Base-by-base conservation (phyloP, 331 rosid genomes). In the Phaseolus coccineus region DNA sequence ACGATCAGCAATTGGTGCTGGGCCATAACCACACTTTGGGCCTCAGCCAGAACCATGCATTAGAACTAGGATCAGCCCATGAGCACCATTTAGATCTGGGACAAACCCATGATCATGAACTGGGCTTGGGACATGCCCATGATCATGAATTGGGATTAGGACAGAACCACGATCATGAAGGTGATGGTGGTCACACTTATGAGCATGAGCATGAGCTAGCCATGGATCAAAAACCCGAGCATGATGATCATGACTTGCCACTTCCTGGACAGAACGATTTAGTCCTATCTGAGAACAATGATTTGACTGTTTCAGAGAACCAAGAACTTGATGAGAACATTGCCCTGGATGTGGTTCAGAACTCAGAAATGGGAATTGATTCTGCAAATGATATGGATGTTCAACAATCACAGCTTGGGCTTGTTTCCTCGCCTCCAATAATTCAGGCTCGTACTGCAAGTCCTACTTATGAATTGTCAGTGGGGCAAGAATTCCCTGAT, bases 401-500 rank as follows among this genome's bases (percentile, higher is more conserved):
- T 22, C 79, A 88, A 50, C 85, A 85, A n/a, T 85, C 94, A 67
- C 88, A 88, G 71, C 83, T 89, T 73, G 78, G 84, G 64, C 47
- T 84, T 44, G 16, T 50, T 77, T 40, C 85, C 5, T 31, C 65
- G 51, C 70, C 53, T 70, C 86, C 69, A 9, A 85, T 91, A 52
- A 78, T 93, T 87, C 98, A 93, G 82, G 85, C 89, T 6, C 98
- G 98, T 47, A 80, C 86, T 53, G 72, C 71, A 64, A 78, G 73
- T 79, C 92, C 98, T 65, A 87, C 40, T 74, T 93, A 39, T 80
- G 97, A 90, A 82, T 73, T 93, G 42, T 30, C 84, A 4, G 98
- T 93, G 73, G 95, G 98, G 69, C 95, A 93, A 90, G 98, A 91
- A 79, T 93, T 93, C 84, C 93, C 95, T 40, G 97, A 93, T 82